These are phyloP conservation scores for Acanthochlamys bracteata DNA, from an alignment of 106 monocot genomes.

Conservation along the genomic window DNA sequence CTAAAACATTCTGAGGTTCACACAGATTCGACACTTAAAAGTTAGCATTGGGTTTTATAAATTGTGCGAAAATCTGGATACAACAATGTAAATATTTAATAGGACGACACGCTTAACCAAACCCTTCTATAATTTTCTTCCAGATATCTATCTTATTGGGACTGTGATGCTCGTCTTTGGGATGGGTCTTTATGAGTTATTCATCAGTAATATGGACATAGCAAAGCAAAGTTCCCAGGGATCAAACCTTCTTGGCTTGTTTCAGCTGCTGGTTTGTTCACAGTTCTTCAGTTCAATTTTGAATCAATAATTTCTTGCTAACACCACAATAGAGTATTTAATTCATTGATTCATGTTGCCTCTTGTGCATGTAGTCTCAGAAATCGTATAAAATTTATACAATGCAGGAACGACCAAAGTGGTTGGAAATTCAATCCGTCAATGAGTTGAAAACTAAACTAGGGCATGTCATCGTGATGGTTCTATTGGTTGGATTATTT, in stretches of 20 bases:
- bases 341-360: no score
- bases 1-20: no score
- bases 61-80: background rate
- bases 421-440: conserved; percentile 80
- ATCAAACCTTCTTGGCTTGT: conserved; percentile 79
- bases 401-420: conserved; percentile 75
- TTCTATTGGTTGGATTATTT: conserved; percentile 75
- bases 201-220: conserved; percentile 83
- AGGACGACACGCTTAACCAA: background rate
- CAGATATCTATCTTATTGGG: conserved; percentile 90
- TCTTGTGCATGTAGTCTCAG: no score
- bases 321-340: no score
- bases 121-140: conserved; percentile 1
- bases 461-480: conserved; percentile 92
- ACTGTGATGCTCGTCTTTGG: conserved; percentile 98
- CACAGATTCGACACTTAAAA: no score
- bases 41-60: background rate
- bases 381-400: no score
- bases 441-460: conserved; percentile 92
- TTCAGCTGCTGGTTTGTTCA: conserved; percentile 48
- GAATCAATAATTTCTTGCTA: no score
- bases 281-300: background rate
- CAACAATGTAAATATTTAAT: background rate
- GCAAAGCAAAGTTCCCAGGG: conserved; percentile 48
- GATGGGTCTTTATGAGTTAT: conserved; percentile 91